phyloP scores from a whole-genome alignment of 177 flowering plant species.

The Vitis hybrid region DNA sequence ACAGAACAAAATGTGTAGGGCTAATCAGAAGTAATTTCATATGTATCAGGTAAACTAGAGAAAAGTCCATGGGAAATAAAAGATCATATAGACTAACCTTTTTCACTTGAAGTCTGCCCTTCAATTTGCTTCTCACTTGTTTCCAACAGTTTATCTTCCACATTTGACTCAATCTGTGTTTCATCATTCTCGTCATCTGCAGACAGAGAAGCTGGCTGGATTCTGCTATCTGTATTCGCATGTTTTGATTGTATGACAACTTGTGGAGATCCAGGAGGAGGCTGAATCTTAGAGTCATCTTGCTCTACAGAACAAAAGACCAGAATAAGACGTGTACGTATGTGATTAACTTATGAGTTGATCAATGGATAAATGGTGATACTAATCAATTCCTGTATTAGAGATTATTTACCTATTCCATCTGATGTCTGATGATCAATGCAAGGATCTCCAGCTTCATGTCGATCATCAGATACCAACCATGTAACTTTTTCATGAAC shows the following conservation, averaged over 20 bases:
- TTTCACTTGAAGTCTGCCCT: constrained; percentile 9
- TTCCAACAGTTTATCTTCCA: constrained; percentile 11
- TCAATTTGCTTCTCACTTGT: constrained; percentile 16
- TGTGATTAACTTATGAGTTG: background rate
- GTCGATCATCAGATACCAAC: constrained; percentile 20
- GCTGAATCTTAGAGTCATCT: constrained; percentile 12
- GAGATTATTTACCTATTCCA: constrained; percentile 19
- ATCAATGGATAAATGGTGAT: background rate
- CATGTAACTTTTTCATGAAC: constrained; percentile 13
- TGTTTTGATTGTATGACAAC: constrained; percentile 7
- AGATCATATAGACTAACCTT: constrained; percentile 26
- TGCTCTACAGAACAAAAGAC: constrained; percentile 12
- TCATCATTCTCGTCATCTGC: constrained; percentile 12
- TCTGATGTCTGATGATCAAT: constrained; percentile 10
- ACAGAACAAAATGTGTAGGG: background rate
- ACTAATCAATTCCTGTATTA: background rate
- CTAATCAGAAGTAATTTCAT: background rate
- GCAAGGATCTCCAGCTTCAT: constrained; percentile 17
- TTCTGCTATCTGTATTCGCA: constrained; percentile 3
- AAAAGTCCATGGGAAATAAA: too few relatives aligned
- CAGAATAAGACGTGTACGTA: background rate
- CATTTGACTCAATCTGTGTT: constrained; percentile 3
- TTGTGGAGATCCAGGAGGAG: constrained; percentile 5
- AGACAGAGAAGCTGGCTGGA: constrained; percentile 2
- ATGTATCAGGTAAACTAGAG: background rate